Evolutionary conservation across 352 stramenopile genomes (phyloP).

Genomic region (Aphanomyces euteiches): DNA sequence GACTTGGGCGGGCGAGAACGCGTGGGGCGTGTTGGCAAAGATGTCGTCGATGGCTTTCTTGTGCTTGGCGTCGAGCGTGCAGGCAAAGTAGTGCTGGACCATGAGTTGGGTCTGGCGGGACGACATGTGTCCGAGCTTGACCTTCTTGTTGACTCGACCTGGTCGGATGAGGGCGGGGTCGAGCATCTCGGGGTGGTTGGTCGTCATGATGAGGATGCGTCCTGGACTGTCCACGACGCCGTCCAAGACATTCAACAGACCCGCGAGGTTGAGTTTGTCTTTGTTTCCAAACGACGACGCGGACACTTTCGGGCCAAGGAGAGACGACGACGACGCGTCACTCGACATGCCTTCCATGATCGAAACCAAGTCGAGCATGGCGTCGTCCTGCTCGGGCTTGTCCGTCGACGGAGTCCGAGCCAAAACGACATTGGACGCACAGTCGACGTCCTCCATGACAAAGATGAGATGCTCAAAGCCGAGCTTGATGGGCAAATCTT

Average conservation of each 20-base stretch:
- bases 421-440: conserved; percentile 70
- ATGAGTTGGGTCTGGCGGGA: conserved; percentile 33
- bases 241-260: conserved; percentile 88
- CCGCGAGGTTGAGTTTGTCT: conserved; percentile 75
- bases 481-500: conserved; percentile 65
- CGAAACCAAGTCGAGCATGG: conserved; percentile 18
- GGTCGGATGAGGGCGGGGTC: conserved; percentile 88
- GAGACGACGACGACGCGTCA: conserved; percentile 33
- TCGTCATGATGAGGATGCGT: conserved; percentile 91
- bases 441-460: conserved; percentile 89
- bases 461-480: conserved; percentile 85
- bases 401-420: conserved; percentile 23
- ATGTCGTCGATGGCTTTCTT: neutral
- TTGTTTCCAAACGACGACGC: conserved; percentile 26
- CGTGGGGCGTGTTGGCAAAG: neutral
- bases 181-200: conserved; percentile 91
- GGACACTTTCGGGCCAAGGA: neutral
- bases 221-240: conserved; percentile 86
- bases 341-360: conserved; percentile 20
- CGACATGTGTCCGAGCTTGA: conserved; percentile 66
- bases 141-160: conserved; percentile 87
- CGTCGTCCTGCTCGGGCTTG: conserved; percentile 13
- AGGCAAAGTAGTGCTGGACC: conserved; percentile 1
- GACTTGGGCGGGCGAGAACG: conserved; percentile 5
- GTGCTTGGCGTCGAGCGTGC: neutral